Evolutionary conservation across 2,329 filamentous ascomycete species (phyloP), one percentile per base, ranked within the genome.

Genomic region (Aspergillus vadensis): DNA sequence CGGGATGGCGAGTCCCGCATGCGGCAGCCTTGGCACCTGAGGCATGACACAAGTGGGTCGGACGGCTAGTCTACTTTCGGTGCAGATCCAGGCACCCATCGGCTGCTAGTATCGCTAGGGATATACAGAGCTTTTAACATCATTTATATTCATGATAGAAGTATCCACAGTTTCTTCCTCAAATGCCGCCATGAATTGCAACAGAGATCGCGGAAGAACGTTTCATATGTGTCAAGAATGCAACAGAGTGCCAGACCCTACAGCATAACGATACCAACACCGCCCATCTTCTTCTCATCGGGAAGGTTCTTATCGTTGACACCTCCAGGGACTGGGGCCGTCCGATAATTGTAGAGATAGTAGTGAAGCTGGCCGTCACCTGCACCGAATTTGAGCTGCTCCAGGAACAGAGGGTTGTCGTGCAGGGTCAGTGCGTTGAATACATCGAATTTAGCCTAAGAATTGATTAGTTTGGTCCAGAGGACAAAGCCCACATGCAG

Each of bases 271-370:
- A 97, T 86, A 41, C 95, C 95, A 61, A 99, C 88, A 1, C 95
- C 94, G 69, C 93, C 95, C 73, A 92, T 86, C 64, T 86, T 85
- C 59, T 88, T 87, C 67, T 88, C 86, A 73, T 97, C 93, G 41
- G 94, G 82, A 69, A 87, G 80, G 74, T 96, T 96, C 71, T 85
- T 86, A 70, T 85, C 84, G 75, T 97, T 88, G 47, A 98, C 88
- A 21, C 95, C 95, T 52, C 95, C 93, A 0, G 86, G 81, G 70
- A 99, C 90, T n/a, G 88, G 87, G 62, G 91, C 88, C 12, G 92
- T 91, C 59, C 92, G 88, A 82, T 97, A 99, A 79, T 99, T 99
- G 84, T 96, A 99, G 32, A 99, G 82, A 77, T 99, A 99, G 80
- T 93, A 99, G 77, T 99, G 92, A 69, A 99, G 82, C 76, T 95